Evolutionary conservation across 2,329 filamentous ascomycete species (phyloP).

Genomic region (Rhexocercosporidium sp.): DNA sequence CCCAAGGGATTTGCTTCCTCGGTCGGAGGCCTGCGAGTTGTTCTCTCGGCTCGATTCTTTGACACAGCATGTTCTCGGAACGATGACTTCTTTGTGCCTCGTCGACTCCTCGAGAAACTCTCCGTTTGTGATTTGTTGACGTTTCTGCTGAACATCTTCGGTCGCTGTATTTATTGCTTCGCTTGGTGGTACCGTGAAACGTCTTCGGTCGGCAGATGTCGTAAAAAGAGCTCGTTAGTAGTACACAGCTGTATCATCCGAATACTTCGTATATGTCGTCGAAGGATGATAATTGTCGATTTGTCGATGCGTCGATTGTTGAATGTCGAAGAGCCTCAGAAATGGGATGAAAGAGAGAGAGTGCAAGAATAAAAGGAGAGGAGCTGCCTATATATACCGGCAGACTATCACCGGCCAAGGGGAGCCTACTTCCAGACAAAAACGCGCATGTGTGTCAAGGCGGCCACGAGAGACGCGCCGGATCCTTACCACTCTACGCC

Average conservation of each 20-base stretch:
- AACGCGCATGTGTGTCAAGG: conserved; percentile 21
- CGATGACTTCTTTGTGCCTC: conserved; percentile 38
- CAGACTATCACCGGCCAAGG: neutral
- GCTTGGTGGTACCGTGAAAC: conserved; percentile 10
- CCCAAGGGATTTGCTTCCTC: conserved; percentile 33
- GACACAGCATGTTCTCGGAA: conserved; percentile 44
- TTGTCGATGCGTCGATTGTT: conserved; percentile 21
- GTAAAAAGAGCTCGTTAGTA: neutral
- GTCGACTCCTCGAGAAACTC: conserved; percentile 40
- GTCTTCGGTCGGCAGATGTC: neutral
- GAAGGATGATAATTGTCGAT: conserved; percentile 11
- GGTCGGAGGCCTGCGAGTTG: conserved; percentile 35
- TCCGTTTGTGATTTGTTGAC: conserved; percentile 40
- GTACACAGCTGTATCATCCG: neutral
- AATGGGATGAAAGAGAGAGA: conserved; percentile 13
- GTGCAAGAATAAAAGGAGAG: conserved; percentile 22
- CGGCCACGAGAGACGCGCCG: conserved; percentile 27
- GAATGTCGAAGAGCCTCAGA: conserved; percentile 4
- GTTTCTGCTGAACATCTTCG: conserved; percentile 39
- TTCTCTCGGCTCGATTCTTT: conserved; percentile 41
- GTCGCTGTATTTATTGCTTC: conserved; percentile 14
- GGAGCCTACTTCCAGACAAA: conserved; percentile 19
- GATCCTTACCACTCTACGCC: neutral
- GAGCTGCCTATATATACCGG: conserved; percentile 28
- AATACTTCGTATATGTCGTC: conserved; percentile 14